phyloP scores from a whole-genome alignment of 257 asterid genomes.

The Paulownia fortunei region DNA sequence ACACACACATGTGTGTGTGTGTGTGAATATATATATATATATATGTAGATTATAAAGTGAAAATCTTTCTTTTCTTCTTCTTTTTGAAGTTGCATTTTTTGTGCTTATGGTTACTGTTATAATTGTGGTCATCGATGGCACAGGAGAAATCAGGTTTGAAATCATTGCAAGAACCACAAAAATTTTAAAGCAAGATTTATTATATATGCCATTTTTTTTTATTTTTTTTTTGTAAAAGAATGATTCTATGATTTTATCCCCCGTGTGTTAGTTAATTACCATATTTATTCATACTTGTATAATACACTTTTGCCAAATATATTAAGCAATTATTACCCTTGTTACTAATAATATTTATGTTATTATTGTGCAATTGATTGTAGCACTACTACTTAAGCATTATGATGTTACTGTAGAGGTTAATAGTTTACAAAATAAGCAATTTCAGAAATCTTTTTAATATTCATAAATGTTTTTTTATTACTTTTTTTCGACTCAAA shows the following conservation, averaged over 20 bases:
- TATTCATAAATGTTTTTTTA: too few species aligned
- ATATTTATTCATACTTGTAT: not conserved
- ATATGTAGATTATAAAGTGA: not conserved
- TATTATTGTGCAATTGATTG: conserved; percentile 17
- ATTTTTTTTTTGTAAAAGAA: not conserved
- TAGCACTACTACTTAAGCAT: not conserved
- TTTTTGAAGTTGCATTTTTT: not conserved
- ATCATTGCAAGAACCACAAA: conserved; percentile 27
- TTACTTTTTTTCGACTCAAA: too few species aligned
- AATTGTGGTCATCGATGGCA: conserved; percentile 24
- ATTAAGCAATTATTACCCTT: conserved; percentile 8
- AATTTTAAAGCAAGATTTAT: not conserved
- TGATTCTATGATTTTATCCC: conserved; percentile 21
- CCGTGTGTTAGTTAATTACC: conserved; percentile 23
- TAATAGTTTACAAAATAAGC: not conserved
- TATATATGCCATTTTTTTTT: not conserved
- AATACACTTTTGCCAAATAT: not conserved
- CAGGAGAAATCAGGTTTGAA: conserved; percentile 6
- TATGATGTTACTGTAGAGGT: not conserved
- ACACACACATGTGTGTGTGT: not conserved
- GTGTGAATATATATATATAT: too few species aligned
- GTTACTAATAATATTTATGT: not conserved
- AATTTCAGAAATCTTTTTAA: not conserved
- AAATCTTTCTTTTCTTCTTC: not conserved
- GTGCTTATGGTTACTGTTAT: not conserved